Conservation (phyloP, 2,329 filamentous ascomycete genomes). For the Aspergillus fumigatiaffinis region DNA sequence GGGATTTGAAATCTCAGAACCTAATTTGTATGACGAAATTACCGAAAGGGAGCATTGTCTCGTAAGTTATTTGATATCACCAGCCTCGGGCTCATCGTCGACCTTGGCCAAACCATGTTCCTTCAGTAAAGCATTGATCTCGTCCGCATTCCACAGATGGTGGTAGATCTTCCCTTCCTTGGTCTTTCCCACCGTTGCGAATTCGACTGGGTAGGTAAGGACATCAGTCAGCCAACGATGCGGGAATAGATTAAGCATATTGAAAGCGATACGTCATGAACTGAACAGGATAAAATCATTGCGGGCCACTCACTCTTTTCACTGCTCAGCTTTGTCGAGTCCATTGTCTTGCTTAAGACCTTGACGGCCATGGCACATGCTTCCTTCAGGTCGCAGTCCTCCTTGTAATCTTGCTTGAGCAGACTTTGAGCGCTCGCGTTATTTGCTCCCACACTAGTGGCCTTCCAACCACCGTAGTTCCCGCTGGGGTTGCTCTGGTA, state of each 20-base stretch:
- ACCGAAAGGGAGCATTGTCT: slow-evolving; percentile 20
- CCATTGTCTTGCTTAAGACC: slow-evolving; percentile 99
- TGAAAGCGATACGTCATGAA: neutral
- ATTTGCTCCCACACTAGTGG: slow-evolving; percentile 95
- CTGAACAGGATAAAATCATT: neutral
- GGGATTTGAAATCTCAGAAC: slow-evolving; percentile 6
- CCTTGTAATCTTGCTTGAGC: slow-evolving; percentile 99
- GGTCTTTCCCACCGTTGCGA: slow-evolving; percentile 95
- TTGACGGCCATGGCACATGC: slow-evolving; percentile 97
- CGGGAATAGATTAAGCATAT: neutral
- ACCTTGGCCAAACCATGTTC: slow-evolving; percentile 93
- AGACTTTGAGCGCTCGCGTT: slow-evolving; percentile 95
- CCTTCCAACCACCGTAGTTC: slow-evolving; percentile 99
- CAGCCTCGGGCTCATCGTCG: slow-evolving; percentile 62
- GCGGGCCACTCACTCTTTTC: slow-evolving; percentile 80
- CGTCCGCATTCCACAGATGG: slow-evolving; percentile 92
- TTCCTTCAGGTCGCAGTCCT: slow-evolving; percentile 93
- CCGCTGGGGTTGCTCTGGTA: slow-evolving; percentile 98
- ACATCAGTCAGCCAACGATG: slow-evolving; percentile 12
- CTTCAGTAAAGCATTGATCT: slow-evolving; percentile 90
- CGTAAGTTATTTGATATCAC: slow-evolving; percentile 39
- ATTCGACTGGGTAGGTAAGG: slow-evolving; percentile 67
- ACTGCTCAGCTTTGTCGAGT: slow-evolving; percentile 96
- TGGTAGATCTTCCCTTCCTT: slow-evolving; percentile 97
- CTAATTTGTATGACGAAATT: slow-evolving; percentile 29